A percentile compares a stretch with the other conserved stretches of the same genome.
These are phyloP conservation scores for Talaromyces piceae DNA, from an alignment of 2,329 filamentous ascomycete species.

Conservation along the genomic window DNA sequence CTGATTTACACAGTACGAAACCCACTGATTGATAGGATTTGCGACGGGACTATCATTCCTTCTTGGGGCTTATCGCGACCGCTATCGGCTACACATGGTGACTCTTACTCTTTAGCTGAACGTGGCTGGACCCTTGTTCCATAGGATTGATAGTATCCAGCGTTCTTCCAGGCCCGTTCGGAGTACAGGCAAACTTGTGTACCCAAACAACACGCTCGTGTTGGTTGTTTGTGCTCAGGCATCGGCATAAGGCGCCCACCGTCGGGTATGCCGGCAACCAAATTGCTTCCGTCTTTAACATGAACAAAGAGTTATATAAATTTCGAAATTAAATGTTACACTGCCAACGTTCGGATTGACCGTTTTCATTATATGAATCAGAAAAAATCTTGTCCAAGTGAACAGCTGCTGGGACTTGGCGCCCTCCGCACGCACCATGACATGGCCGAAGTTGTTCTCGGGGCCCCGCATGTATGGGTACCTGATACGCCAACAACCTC, in stretches of 20 bases:
- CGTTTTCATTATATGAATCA: neutral
- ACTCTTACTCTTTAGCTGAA: too few species aligned
- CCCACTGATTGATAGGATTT: neutral
- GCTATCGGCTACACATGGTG: neutral
- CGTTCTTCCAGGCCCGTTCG: neutral
- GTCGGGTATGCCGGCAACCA: neutral
- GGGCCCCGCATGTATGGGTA: constrained; percentile 7
- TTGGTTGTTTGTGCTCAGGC: neutral
- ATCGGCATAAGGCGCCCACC: neutral
- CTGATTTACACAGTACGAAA: neutral
- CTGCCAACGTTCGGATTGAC: neutral
- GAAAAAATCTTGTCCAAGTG: neutral
- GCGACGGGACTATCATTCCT: neutral
- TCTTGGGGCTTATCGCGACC: neutral
- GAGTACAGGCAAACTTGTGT: neutral
- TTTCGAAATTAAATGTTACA: too few species aligned
- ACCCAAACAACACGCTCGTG: neutral
- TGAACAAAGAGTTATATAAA: too few species aligned
- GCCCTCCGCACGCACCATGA: constrained; percentile 1
- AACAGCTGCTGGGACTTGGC: neutral
- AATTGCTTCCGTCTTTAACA: too few species aligned
- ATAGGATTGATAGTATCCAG: too few species aligned
- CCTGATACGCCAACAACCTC: constrained; percentile 6
- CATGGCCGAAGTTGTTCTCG: neutral
- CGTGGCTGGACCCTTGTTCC: neutral